Conservation (phyloP, 192 early-diverging fungal genomes). For the Backusella westeae region DNA sequence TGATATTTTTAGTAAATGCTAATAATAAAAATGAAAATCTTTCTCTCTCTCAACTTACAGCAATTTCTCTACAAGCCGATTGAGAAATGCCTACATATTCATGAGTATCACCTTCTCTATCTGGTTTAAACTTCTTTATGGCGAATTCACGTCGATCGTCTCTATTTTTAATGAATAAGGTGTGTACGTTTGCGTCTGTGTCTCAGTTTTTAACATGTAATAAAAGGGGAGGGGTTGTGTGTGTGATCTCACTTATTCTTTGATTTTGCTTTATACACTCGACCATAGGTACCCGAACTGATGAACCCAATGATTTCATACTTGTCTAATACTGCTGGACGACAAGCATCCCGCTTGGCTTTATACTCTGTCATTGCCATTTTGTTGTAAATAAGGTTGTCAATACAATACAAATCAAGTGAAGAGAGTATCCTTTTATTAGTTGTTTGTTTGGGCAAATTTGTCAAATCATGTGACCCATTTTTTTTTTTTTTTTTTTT, state of each 20-base stretch:
- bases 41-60: slow-evolving; percentile 40
- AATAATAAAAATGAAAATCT: neutral
- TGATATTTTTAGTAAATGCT: neutral
- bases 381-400: neutral
- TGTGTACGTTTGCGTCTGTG: neutral
- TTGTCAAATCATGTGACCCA: neutral
- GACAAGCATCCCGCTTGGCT: slow-evolving; percentile 48
- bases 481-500: too few species aligned
- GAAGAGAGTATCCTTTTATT: neutral
- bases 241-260: slow-evolving; percentile 39
- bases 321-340: slow-evolving; percentile 61
- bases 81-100: slow-evolving; percentile 85
- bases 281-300: slow-evolving; percentile 94
- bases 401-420: too few species aligned
- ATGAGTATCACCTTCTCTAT: slow-evolving; percentile 83
- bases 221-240: neutral
- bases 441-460: neutral
- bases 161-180: slow-evolving; percentile 11
- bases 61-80: slow-evolving; percentile 91
- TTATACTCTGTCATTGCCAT: slow-evolving; percentile 58
- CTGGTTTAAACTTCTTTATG: slow-evolving; percentile 97
- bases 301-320: slow-evolving; percentile 91
- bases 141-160: slow-evolving; percentile 67
- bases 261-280: slow-evolving; percentile 88
- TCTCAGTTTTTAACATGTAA: neutral